Conservation (phyloP, 768 basidiomycete genomes). For the Lyophyllum semitale region DNA sequence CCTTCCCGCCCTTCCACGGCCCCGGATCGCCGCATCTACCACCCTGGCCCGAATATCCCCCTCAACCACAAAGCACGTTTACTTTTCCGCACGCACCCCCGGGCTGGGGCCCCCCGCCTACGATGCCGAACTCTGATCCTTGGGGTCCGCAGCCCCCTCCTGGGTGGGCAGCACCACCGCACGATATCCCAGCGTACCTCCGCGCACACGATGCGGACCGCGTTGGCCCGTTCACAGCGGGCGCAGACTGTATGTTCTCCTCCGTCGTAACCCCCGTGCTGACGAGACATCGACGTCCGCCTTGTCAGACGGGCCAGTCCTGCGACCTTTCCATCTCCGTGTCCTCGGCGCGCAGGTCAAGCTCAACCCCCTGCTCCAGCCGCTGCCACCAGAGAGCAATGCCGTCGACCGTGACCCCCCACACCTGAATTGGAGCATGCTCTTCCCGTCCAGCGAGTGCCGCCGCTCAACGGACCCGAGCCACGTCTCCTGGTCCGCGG, state of each 20-base stretch:
- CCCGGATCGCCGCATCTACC: too few species aligned
- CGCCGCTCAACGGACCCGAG: conserved; percentile 62
- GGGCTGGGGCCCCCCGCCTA: background rate
- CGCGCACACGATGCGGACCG: conserved; percentile 15
- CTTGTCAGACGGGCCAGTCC: conserved; percentile 66
- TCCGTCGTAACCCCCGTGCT: background rate
- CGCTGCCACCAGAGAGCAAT: conserved; percentile 39
- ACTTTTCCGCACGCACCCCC: background rate
- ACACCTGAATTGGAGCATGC: conserved; percentile 75
- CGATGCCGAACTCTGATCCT: conserved; percentile 5
- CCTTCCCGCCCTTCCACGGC: too few species aligned
- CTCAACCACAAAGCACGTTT: too few species aligned
- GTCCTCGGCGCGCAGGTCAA: conserved; percentile 47
- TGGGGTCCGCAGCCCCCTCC: background rate
- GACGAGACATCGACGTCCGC: background rate
- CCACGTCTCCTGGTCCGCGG: conserved; percentile 65
- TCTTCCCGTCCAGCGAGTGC: conserved; percentile 60
- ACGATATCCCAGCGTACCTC: background rate
- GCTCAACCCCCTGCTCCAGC: conserved; percentile 65
- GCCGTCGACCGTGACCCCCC: conserved; percentile 44
- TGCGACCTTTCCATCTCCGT: conserved; percentile 59
- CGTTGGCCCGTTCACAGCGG: conserved; percentile 18
- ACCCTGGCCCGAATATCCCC: too few species aligned
- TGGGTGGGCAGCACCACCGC: background rate
- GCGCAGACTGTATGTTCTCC: conserved; percentile 19